Evolutionary conservation across 2,329 filamentous ascomycete genomes (phyloP), one percentile per base, ranked within the genome.

Genomic region (Curvularia sp.): DNA sequence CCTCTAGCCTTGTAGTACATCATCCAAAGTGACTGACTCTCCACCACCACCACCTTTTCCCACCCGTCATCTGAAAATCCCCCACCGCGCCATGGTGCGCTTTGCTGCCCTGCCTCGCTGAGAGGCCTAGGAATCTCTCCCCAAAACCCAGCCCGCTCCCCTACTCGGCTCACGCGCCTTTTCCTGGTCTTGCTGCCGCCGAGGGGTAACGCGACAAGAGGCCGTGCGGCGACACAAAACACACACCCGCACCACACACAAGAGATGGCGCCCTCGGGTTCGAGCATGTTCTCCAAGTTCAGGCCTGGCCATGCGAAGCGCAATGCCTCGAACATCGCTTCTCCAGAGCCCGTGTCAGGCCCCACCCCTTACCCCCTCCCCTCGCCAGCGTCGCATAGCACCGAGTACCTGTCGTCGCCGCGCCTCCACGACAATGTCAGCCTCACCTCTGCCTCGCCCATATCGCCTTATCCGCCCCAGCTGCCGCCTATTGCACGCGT

Each of bases 251-350:
- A 55, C 21, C 25, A 27, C 25, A 30, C 55, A 55, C 21, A 25
- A 43, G 49, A 57, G 52, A 78, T 77, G 75, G 74, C 75, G 63
- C 75, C 75, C 64, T 76, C 74, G 43, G 75, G 70, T 63, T 76
- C 74, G 49, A 75, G 69, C 61, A 74, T 78, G 70, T 78, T 79
- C 56, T 75, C 76, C 53, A 77, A 78, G 63, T 72, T 78, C 19
- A 66, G 77, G 49, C 73, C 74, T 13, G 71, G 71, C 57, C 74
- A 78, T 58, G 73, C 73, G 59, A 77, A 73, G 67, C 75, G 77
- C 64, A 73, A 73, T 70, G 69, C 68, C 63, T 74, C 77, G 55
- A 73, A 54, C 43, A 65, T 74, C 41, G 69, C 69, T 41, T 73
- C 73, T 12, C 74, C 75, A 41, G 74, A 77, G 39, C 70, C 73